Percentiles rank a stretch among this genome's conserved stretches.
phyloP scores from a whole-genome alignment of 352 stramenopile species.

The Hyaloperonospora brassicae region DNA sequence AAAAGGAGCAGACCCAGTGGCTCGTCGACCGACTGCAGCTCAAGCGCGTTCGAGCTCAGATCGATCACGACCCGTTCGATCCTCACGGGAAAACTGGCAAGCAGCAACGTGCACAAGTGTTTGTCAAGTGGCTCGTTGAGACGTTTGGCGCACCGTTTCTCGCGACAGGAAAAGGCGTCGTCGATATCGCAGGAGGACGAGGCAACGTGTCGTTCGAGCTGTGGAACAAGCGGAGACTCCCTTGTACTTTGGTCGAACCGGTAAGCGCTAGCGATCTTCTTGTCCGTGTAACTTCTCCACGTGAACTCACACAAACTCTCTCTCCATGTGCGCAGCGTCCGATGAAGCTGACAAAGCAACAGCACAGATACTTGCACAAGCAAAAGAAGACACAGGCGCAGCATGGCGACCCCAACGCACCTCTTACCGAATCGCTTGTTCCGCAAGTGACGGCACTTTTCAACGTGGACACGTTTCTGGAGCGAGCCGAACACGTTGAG shows the following conservation, averaged over 20 bases:
- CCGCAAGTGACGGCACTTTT: constrained; percentile 57
- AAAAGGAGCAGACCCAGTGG: constrained; percentile 48
- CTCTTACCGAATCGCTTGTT: constrained; percentile 33
- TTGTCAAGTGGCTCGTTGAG: constrained; percentile 68
- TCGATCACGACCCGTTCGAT: constrained; percentile 54
- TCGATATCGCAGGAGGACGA: constrained; percentile 77
- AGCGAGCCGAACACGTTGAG: constrained; percentile 31
- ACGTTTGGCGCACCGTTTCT: constrained; percentile 53
- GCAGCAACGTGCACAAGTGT: constrained; percentile 56
- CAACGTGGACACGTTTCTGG: constrained; percentile 53
- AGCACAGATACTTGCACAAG: constrained; percentile 69
- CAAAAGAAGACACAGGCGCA: constrained; percentile 34
- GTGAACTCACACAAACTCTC: not conserved
- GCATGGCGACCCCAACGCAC: constrained; percentile 5
- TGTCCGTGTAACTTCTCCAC: not conserved
- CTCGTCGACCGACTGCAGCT: constrained; percentile 50
- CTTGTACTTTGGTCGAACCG: constrained; percentile 72
- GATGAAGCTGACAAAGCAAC: constrained; percentile 58
- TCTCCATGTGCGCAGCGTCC: constrained; percentile 31
- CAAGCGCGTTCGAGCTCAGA: constrained; percentile 46
- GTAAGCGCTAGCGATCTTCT: constrained; percentile 24
- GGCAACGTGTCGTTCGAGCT: constrained; percentile 82
- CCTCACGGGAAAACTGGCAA: constrained; percentile 69
- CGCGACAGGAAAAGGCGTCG: constrained; percentile 41
- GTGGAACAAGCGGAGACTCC: constrained; percentile 69